Base-by-base conservation (phyloP, 495 filamentous ascomycete species). In the Pyrenopolyporus hunteri region DNA sequence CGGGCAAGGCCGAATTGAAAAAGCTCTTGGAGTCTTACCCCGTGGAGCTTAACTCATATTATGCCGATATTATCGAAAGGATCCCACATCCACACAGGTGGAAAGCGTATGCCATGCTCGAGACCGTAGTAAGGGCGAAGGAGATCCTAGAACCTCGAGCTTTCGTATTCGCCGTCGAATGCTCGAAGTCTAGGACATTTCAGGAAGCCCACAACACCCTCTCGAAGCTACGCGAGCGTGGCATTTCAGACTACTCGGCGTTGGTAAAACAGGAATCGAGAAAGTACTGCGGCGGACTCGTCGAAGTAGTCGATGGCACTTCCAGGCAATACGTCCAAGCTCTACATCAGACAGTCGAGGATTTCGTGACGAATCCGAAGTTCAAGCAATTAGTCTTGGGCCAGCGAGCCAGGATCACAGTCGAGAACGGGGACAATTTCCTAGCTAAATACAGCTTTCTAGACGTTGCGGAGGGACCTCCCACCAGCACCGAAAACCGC, bases 321-420 rank as follows among this genome's bases (percentile, higher is more conserved):
- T 1, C 4, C 11, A 13, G 16, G 8, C 2, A 7, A 23, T 51
- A 47, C 10, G 17, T 57, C 31, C 63, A 66, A 13, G 57, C 62
- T 39, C 37, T 66, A 2, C 63, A 66, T 33, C 63, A 66, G 31
- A 66, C 63, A 2, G 57, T 66, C 3, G 50, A 57, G 16, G 63
- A 61, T 5, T 66, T 66, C 14, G 50, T 61, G 16, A 51, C 25
- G 14, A 32, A 57, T 7, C 51, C 50, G 6, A 51, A 42, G 1
- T 66, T 66, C 42, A 66, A 61, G 14, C 35, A 32, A 14, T 5
- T 39, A 20, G 49, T 65, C 10, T 37, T 65, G 1, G 62, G 45
- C 6, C 50, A 60, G 1, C 36, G 25, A 40, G 43, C 62, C 11
- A 65, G 26, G n/a, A 56, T 56, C 13, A 62, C 50, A 13, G 20